Evolutionary conservation across 2,329 filamentous ascomycete genomes (phyloP), one percentile per base, ranked within the genome.

Genomic region (Leptographium procerum): DNA sequence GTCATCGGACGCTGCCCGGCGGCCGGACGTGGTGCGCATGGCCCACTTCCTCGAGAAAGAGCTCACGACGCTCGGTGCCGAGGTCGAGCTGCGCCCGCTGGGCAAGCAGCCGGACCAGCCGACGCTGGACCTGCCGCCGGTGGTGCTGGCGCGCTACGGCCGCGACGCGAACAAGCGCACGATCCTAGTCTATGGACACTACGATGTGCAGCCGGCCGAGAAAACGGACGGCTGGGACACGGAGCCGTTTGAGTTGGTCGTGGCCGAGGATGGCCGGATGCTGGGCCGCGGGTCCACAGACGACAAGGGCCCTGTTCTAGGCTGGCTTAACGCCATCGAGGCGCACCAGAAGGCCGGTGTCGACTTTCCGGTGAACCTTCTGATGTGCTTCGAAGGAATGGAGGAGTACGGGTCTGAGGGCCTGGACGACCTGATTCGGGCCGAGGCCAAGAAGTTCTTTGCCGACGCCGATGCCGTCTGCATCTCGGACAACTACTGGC

Each of bases 351-450:
- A 95, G 79, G 91, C 91, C 40, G 89, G 89, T 59, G 79, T 97
- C 52, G 92, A 96, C 56, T 90, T 99, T 71, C 94, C 94, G 10
- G 94, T 99, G 69, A 99, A 99, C 77, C 80, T 99, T 64, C 83
- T 99, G 64, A 97, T 96, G 89, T 99, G 94, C 79, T 97, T 99
- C 67, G 94, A 99, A 79, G 94, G 94, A 54, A 99, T 99, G 94
- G 94, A 99, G 76, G 94, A 99, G 77, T 96, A 95, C 71, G 94
- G 94, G 55, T 96, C 91, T 0, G 92, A 97, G 71, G 94, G 94
- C 43, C 81, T 99, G 58, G 94, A 99, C 69, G 92, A 96, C 66
- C 88, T 97, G 65, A 96, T 99, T 74, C 81, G 88, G 65, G 86
- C 83, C 52, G 94, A 99, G 76, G 91, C 88, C 64, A 90, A 95